phyloP scores from a whole-genome alignment of 345 rosid genomes.

The Combretum micranthum region DNA sequence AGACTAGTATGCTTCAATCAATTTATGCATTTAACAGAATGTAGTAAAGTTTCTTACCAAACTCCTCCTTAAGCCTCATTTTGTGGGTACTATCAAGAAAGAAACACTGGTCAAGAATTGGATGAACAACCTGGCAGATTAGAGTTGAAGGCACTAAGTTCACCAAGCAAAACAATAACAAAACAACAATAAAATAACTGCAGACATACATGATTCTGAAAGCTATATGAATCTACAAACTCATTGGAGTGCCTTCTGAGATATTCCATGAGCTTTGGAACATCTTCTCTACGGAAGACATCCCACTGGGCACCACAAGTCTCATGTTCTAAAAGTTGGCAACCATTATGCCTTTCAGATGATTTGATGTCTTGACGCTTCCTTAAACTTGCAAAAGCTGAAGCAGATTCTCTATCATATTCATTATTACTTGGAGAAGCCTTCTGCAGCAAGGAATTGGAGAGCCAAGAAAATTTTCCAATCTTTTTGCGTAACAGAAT shows the following conservation, averaged over 20 bases:
- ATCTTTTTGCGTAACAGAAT: conserved; percentile 21
- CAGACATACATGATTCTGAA: conserved; percentile 46
- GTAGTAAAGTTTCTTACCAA: conserved; percentile 35
- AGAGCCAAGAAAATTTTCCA: conserved; percentile 31
- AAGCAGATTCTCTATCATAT: conserved; percentile 27
- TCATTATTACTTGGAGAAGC: conserved; percentile 14
- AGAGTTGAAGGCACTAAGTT: not conserved
- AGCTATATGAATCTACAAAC: conserved; percentile 30
- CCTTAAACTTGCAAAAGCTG: conserved; percentile 36
- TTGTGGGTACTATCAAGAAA: conserved; percentile 72
- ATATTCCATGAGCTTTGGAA: conserved; percentile 71
- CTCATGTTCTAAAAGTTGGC: conserved; percentile 25
- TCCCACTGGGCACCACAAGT: conserved; percentile 89
- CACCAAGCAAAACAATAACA: not conserved
- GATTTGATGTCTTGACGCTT: conserved; percentile 25
- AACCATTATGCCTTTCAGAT: conserved; percentile 23
- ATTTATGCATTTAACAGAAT: not conserved
- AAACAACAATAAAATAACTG: not conserved
- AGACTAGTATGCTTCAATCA: not conserved
- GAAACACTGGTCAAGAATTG: conserved; percentile 76
- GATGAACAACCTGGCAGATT: conserved; percentile 60
- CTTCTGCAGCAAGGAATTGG: conserved; percentile 23
- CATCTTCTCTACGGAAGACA: conserved; percentile 85
- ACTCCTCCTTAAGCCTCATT: conserved; percentile 79
- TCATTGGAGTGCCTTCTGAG: conserved; percentile 57